phyloP scores from a whole-genome alignment of 2,329 filamentous ascomycete genomes.

The Thelonectria olida region DNA sequence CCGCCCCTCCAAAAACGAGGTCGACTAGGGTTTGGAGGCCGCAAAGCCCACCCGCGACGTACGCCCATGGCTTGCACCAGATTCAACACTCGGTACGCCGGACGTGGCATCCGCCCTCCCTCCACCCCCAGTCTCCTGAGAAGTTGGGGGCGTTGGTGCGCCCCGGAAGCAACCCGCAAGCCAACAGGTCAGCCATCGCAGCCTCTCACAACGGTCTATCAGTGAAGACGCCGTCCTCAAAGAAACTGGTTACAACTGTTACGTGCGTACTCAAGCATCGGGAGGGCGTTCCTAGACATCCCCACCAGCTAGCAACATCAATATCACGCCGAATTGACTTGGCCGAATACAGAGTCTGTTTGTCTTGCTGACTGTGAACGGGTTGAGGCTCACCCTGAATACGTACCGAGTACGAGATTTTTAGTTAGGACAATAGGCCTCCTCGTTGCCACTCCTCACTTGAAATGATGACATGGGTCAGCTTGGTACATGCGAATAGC shows the following conservation, averaged over 20 bases:
- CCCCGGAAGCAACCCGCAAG: conserved; percentile 19
- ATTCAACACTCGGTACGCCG: conserved; percentile 15
- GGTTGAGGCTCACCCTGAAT: background rate
- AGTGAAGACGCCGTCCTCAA: conserved; percentile 3
- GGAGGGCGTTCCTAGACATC: conserved; percentile 4
- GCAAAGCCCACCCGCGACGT: background rate
- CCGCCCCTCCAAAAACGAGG: conserved; percentile 8
- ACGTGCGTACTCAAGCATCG: conserved; percentile 1
- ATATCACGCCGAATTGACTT: background rate
- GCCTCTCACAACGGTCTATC: conserved; percentile 25
- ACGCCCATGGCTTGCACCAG: conserved; percentile 14
- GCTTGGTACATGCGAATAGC: conserved; percentile 3
- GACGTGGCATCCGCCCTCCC: conserved; percentile 21
- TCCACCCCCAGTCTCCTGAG: conserved; percentile 10
- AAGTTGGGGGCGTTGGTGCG: conserved; percentile 18
- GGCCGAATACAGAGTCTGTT: background rate
- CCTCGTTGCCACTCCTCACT: background rate
- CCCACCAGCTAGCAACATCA: background rate
- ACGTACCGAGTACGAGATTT: background rate
- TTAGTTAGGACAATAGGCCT: background rate
- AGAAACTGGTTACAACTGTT: background rate
- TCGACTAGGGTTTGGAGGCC: background rate
- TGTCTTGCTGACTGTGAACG: background rate
- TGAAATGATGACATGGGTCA: conserved; percentile 8
- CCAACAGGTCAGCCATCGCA: conserved; percentile 19